These are phyloP conservation scores for Aureobasidium subglaciale DNA, from an alignment of 2,329 filamentous ascomycete genomes.

Conservation along the genomic window DNA sequence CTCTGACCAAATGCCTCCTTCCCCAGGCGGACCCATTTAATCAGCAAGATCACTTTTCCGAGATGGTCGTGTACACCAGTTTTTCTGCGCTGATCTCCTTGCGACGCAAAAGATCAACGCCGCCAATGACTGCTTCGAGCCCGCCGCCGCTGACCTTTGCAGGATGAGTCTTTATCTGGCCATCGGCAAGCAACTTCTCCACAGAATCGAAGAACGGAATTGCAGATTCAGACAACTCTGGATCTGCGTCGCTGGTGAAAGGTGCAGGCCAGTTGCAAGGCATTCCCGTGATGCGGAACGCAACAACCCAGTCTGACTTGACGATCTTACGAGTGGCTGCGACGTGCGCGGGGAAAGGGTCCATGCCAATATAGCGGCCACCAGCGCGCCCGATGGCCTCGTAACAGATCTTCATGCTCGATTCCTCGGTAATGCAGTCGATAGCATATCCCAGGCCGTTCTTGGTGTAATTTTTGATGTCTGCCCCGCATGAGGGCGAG, in stretches of 20 bases:
- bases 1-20: no score
- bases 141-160: not conserved
- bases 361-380: slow-evolving; percentile 33
- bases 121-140: not conserved
- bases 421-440: slow-evolving; percentile 37
- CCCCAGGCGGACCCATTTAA: not conserved
- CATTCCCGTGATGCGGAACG: slow-evolving; percentile 2
- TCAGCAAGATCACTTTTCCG: not conserved
- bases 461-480: slow-evolving; percentile 33
- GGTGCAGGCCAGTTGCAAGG: slow-evolving; percentile 2
- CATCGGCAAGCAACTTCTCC: not conserved
- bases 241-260: not conserved
- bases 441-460: slow-evolving; percentile 34
- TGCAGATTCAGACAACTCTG: not conserved
- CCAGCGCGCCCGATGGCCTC: slow-evolving; percentile 31
- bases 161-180: not conserved
- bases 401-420: slow-evolving; percentile 14
- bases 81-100: slow-evolving; percentile 7
- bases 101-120: not conserved
- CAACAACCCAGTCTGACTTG: slow-evolving; percentile 11
- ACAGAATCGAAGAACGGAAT: not conserved
- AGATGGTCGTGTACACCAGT: not conserved
- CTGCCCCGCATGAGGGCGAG: slow-evolving; percentile 25
- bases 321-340: slow-evolving; percentile 3
- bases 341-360: slow-evolving; percentile 25